A percentile compares a stretch with the other conserved stretches of the same genome.
Conservation (phyloP, 306 rosid species). For the Dryas drummondii region DNA sequence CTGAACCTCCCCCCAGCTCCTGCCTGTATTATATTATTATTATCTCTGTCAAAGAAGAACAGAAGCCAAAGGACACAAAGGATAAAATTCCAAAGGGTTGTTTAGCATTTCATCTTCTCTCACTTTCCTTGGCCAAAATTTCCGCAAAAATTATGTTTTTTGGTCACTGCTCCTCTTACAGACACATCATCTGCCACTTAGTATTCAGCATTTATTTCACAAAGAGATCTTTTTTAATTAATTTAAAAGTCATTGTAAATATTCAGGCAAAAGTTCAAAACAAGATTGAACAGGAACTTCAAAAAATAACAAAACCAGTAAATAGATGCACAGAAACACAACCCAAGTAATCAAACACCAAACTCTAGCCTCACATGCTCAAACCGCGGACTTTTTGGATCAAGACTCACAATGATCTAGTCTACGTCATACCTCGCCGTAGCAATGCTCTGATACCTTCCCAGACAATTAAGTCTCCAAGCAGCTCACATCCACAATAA, state of each 20-base stretch:
- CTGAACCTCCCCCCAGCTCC: too few relatives aligned
- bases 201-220: neutral
- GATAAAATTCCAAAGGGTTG: neutral
- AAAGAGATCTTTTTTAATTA: neutral
- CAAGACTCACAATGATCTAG: constrained; percentile 23
- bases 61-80: too few relatives aligned
- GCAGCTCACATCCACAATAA: constrained; percentile 19
- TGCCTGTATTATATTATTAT: too few relatives aligned
- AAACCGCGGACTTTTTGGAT: constrained; percentile 22
- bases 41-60: too few relatives aligned
- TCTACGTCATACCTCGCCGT: constrained; percentile 13
- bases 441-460: constrained; percentile 20
- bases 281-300: constrained; percentile 17
- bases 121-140: neutral
- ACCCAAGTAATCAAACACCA: constrained; percentile 21
- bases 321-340: constrained; percentile 23
- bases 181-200: neutral
- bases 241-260: constrained; percentile 6
- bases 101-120: neutral
- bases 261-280: constrained; percentile 18
- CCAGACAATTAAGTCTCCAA: constrained; percentile 20
- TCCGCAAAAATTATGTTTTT: neutral
- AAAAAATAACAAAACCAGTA: constrained; percentile 21
- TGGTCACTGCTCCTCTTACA: neutral
- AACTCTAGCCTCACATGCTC: constrained; percentile 25